Evolutionary conservation across 371 early-diverging fungal genomes (phyloP), one percentile per base, ranked within the genome.

Genomic region (Blastocladiella emersonii): DNA sequence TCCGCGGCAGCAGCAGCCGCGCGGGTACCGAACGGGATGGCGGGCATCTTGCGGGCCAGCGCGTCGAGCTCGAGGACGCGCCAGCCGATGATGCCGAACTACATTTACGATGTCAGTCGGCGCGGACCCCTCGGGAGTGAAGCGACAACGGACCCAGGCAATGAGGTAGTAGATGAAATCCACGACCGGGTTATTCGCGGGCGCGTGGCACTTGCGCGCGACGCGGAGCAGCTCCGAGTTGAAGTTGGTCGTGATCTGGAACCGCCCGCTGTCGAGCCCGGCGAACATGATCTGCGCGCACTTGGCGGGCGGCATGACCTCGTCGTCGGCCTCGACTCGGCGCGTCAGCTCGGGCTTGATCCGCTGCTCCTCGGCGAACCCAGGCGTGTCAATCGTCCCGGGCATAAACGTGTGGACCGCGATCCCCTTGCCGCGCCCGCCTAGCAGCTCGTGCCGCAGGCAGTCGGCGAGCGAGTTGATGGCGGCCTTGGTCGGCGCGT

Each of bases 401-500:
- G 90, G 86, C 65, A 84, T 87, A 65, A 87, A 92, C 62, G 90
- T 82, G 61, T 90, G 88, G 8, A 89, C 79, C 45, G 74, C 72
- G 63, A 95, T 88, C 1, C 71, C 77, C 15, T 10, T 12, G 27
- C 30, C 53, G 53, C 30, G 15, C 59, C 85, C 80, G 56, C 78
- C 72, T 49, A 78, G 72, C 34, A 91, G 69, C 69, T 95, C 95
- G 61, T 82, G 78, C 6, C 89, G 78, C 25, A 91, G 72, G 0
- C 78, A 71, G 63, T 89, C 85, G 3, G 88, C 88, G 63, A 91
- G 72, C 35, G 88, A 63, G 34, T 86, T 81, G 19, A 94, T 66
- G 44, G 93, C 93, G 65, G 76, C 82, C 66, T 95, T 95, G 32
- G 90, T 78, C 15, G 93, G 90, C 3, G 86, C 65, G 70, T 95